phyloP scores from a whole-genome alignment of 495 filamentous ascomycete species.

The Aspergillus sclerotiicarbonarius region DNA sequence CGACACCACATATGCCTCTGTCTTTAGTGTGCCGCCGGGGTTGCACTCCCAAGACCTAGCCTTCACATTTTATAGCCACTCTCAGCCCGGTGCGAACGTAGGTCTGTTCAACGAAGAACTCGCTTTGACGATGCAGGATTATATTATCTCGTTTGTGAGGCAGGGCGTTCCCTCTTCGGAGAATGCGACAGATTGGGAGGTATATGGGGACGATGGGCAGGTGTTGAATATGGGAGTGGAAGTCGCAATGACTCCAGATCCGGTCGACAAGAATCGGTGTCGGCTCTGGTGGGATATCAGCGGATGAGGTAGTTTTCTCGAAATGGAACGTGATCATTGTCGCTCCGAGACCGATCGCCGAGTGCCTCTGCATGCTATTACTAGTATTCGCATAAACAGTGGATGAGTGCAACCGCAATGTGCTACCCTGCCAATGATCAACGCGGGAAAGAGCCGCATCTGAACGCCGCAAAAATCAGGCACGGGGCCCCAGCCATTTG shows the following conservation, averaged over 20 bases:
- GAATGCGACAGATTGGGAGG: background rate
- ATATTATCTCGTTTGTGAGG: background rate
- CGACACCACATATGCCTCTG: conserved; percentile 54
- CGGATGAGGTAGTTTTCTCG: background rate
- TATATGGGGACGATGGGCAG: background rate
- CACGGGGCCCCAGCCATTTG: too few species aligned
- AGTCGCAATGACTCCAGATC: background rate
- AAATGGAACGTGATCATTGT: background rate
- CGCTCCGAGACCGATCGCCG: background rate
- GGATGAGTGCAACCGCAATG: too few species aligned
- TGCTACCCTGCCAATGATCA: too few species aligned
- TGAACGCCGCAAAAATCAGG: too few species aligned
- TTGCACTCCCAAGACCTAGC: conserved; percentile 55
- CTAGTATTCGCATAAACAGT: too few species aligned
- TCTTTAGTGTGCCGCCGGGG: conserved; percentile 59
- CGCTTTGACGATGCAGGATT: conserved; percentile 1
- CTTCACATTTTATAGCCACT: conserved; percentile 53
- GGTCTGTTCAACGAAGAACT: background rate
- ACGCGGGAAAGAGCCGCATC: too few species aligned
- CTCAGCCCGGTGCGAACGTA: background rate
- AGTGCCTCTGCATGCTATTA: too few species aligned
- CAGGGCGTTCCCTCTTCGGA: background rate
- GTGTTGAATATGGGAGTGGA: background rate
- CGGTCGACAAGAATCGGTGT: background rate
- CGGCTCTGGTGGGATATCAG: background rate